Conservation (phyloP, 768 basidiomycete species). For the Russula lepida region DNA sequence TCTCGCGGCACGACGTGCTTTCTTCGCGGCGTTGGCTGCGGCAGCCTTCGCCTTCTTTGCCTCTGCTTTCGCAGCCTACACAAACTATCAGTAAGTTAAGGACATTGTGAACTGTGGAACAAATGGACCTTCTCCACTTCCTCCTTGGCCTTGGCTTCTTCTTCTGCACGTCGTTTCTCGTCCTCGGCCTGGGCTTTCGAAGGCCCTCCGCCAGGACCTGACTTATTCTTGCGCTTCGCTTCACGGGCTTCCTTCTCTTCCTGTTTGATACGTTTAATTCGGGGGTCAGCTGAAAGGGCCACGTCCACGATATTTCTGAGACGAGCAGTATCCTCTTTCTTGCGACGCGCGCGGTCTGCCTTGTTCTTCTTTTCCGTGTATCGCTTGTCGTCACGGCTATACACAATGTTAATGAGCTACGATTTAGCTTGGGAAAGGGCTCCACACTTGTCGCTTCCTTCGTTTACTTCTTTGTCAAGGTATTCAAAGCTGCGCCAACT, state of each 20-base stretch:
- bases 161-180: slow-evolving; percentile 57
- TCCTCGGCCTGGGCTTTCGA: slow-evolving; percentile 45
- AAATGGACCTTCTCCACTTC: slow-evolving; percentile 70
- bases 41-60: slow-evolving; percentile 81
- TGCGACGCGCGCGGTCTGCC: slow-evolving; percentile 86
- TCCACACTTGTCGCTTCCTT: slow-evolving; percentile 86
- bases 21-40: slow-evolving; percentile 86
- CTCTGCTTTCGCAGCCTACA: slow-evolving; percentile 52
- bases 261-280: slow-evolving; percentile 95
- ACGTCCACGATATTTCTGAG: slow-evolving; percentile 81
- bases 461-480: slow-evolving; percentile 96
- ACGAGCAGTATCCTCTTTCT: slow-evolving; percentile 95
- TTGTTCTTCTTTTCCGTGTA: slow-evolving; percentile 99
- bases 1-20: slow-evolving; percentile 63
- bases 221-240: slow-evolving; percentile 70
- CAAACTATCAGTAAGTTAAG: neutral
- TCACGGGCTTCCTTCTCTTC: slow-evolving; percentile 93
- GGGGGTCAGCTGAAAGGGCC: slow-evolving; percentile 75
- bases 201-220: slow-evolving; percentile 37
- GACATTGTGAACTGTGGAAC: neutral
- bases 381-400: slow-evolving; percentile 94
- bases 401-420: neutral
- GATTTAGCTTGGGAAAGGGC: neutral
- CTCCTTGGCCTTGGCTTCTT: slow-evolving; percentile 67
- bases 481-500: slow-evolving; percentile 98